A percentile compares a stretch with the other conserved stretches of the same genome.
Conservation (phyloP, 2,329 filamentous ascomycete genomes). For the Pseudocercospora ulei region DNA sequence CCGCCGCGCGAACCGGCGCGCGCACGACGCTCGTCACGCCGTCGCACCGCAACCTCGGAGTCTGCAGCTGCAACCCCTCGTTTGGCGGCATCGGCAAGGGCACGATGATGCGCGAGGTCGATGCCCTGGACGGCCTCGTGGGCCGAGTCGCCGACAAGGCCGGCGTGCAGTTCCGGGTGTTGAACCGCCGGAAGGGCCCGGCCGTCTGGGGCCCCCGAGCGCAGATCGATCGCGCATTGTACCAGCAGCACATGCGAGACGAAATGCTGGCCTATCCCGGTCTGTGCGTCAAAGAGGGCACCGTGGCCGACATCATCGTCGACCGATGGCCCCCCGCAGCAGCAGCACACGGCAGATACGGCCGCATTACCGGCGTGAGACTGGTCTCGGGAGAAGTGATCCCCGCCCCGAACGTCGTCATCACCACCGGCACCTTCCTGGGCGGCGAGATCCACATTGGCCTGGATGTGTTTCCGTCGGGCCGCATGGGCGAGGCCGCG, state of each 20-base stretch:
- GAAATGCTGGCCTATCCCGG: constrained; percentile 71
- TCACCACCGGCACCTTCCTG: constrained; percentile 92
- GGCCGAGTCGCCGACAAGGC: constrained; percentile 86
- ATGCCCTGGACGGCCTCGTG: constrained; percentile 83
- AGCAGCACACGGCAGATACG: constrained; percentile 46
- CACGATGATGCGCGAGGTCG: constrained; percentile 88
- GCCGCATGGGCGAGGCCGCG: constrained; percentile 85
- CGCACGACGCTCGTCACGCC: constrained; percentile 85
- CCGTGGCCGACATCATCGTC: constrained; percentile 82
- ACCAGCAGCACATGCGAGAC: constrained; percentile 81
- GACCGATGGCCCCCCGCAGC: constrained; percentile 45
- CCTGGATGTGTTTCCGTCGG: constrained; percentile 70
- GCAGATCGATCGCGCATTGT: constrained; percentile 85
- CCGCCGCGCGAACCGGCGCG: constrained; percentile 78
- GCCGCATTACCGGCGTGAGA: constrained; percentile 71
- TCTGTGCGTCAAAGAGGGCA: constrained; percentile 70
- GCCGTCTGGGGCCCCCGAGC: constrained; percentile 95
- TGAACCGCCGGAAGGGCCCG: constrained; percentile 83
- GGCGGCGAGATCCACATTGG: constrained; percentile 93
- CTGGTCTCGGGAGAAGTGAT: constrained; percentile 81
- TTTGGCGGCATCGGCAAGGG: constrained; percentile 99
- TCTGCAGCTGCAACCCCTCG: constrained; percentile 93
- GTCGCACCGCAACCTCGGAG: constrained; percentile 75
- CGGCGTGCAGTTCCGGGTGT: constrained; percentile 80
- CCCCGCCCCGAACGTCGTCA: constrained; percentile 69